Conservation (phyloP, 176 grass and related monocot genomes). For the Musa schizocarpa region DNA sequence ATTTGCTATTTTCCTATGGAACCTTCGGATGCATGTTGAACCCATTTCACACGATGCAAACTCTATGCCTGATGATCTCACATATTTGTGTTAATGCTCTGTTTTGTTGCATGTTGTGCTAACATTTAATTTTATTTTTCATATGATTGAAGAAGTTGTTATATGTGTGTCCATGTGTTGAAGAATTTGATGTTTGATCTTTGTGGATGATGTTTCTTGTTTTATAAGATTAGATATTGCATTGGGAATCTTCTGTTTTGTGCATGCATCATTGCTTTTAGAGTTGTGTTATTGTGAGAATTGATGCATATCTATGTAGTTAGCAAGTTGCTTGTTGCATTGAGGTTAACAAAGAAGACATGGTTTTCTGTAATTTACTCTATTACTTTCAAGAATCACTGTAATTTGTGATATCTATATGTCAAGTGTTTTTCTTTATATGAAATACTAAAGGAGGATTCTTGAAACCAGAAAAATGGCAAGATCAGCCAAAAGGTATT, state of each 20-base stretch:
- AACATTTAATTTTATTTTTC: not conserved
- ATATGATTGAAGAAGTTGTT: not conserved
- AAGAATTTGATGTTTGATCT: not conserved
- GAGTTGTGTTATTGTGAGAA: not conserved
- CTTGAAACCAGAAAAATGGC: too few species aligned
- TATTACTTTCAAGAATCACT: too few species aligned
- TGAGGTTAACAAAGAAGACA: not conserved
- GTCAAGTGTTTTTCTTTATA: too few species aligned
- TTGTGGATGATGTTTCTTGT: not conserved
- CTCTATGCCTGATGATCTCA: too few species aligned
- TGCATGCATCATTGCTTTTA: not conserved
- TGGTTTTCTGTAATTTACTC: not conserved
- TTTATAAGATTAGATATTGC: not conserved
- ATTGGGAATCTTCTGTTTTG: not conserved
- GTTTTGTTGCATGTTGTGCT: not conserved
- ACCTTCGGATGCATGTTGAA: not conserved
- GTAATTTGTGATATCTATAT: too few species aligned
- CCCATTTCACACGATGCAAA: not conserved
- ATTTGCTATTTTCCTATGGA: not conserved
- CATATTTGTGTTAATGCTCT: not conserved
- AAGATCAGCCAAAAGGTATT: too few species aligned
- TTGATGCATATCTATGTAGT: not conserved
- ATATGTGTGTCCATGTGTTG: not conserved
- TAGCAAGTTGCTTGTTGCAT: not conserved
- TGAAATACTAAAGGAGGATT: too few species aligned